Evolutionary conservation across 2,329 filamentous ascomycete genomes (phyloP).

Genomic region (Xenoacremonium recifei): DNA sequence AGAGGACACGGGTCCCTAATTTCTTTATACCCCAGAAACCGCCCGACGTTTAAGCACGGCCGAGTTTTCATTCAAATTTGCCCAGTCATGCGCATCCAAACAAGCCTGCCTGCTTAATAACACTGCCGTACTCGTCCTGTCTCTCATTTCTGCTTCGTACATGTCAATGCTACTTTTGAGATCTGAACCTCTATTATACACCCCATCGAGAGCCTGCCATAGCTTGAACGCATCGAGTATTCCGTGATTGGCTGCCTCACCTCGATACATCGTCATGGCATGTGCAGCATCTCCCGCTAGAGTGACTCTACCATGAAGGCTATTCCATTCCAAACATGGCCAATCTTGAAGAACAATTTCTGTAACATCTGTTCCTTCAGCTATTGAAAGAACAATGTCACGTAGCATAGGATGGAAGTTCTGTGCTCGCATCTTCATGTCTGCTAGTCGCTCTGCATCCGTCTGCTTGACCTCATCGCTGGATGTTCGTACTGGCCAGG

Average conservation of each 20-base stretch:
- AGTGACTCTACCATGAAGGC: slow-evolving; percentile 41
- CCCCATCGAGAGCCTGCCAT: slow-evolving; percentile 17
- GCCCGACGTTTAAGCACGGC: slow-evolving; percentile 28
- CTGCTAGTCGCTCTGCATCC: slow-evolving; percentile 30
- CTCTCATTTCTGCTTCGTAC: slow-evolving; percentile 32
- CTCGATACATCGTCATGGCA: slow-evolving; percentile 56
- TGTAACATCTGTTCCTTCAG: slow-evolving; percentile 36
- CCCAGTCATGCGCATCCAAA: slow-evolving; percentile 30
- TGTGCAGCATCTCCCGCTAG: slow-evolving; percentile 55
- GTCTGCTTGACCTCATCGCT: slow-evolving; percentile 31
- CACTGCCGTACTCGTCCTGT: slow-evolving; percentile 26
- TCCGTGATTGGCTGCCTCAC: slow-evolving; percentile 39
- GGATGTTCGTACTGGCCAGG: slow-evolving; percentile 40
- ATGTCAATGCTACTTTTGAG: slow-evolving; percentile 17
- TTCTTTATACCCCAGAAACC: neutral
- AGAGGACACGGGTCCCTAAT: too few species aligned
- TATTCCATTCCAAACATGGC: slow-evolving; percentile 40
- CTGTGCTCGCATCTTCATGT: slow-evolving; percentile 38
- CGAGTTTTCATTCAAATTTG: slow-evolving; percentile 30
- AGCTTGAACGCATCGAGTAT: slow-evolving; percentile 37
- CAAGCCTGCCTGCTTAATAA: slow-evolving; percentile 32
- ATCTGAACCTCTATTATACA: slow-evolving; percentile 11
- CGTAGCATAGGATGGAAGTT: slow-evolving; percentile 38
- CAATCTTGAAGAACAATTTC: slow-evolving; percentile 37
- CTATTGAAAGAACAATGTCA: slow-evolving; percentile 41